Conservation (phyloP, 371 early-diverging fungal genomes). For the Capillidium heterosporum region DNA sequence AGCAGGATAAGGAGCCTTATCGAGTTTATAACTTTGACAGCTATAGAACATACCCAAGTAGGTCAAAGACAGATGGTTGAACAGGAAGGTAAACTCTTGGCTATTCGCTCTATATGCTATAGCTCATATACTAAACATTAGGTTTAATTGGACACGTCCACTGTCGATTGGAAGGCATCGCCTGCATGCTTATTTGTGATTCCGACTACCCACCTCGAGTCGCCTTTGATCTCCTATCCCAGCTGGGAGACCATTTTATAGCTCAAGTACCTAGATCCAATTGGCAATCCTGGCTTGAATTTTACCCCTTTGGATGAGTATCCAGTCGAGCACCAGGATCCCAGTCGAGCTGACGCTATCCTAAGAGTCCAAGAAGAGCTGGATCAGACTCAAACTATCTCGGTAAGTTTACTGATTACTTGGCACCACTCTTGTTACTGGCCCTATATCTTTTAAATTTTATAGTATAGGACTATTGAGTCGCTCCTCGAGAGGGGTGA, state of each 20-base stretch:
- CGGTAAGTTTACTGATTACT: slow-evolving; percentile 28
- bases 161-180: slow-evolving; percentile 47
- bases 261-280: slow-evolving; percentile 31
- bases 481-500: slow-evolving; percentile 91
- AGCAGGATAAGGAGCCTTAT: slow-evolving; percentile 75
- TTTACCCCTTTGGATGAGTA: slow-evolving; percentile 60
- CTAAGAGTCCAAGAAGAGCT: slow-evolving; percentile 92
- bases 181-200: slow-evolving; percentile 68
- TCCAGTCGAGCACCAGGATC: slow-evolving; percentile 74
- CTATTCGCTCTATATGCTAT: no score
- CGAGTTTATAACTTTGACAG: slow-evolving; percentile 64
- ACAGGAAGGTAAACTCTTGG: slow-evolving; percentile 57
- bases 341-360: slow-evolving; percentile 82
- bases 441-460: background rate
- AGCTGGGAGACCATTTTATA: slow-evolving; percentile 77
- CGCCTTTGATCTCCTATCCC: slow-evolving; percentile 70
- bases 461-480: slow-evolving; percentile 90
- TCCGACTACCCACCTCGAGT: slow-evolving; percentile 81
- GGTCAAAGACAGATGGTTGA: slow-evolving; percentile 77
- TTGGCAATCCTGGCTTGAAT: slow-evolving; percentile 25
- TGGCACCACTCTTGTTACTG: no score
- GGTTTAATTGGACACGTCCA: slow-evolving; percentile 73
- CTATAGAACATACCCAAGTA: slow-evolving; percentile 65
- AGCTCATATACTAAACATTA: slow-evolving; percentile 10
- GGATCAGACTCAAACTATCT: slow-evolving; percentile 91